Percentiles rank a stretch among this genome's conserved stretches.
These are phyloP conservation scores for Cryphonectria radicalis DNA, from an alignment of 2,329 filamentous ascomycete genomes.

Conservation along the genomic window DNA sequence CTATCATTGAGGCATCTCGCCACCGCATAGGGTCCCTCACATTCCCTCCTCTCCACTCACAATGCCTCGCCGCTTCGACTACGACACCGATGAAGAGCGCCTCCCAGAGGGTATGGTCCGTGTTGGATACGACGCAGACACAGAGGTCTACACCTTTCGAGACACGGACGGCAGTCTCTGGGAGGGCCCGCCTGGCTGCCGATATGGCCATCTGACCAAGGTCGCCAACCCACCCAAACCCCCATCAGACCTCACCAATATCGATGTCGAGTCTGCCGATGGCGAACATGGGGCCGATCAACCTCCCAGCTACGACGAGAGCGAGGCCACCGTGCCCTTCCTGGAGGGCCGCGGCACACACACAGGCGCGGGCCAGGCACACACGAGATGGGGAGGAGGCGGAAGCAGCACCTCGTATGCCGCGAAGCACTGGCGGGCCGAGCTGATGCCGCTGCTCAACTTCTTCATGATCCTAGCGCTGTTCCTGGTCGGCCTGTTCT, in stretches of 20 bases:
- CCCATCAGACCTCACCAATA: constrained; percentile 22
- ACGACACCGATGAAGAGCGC: constrained; percentile 46
- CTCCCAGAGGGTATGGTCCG: constrained; percentile 54
- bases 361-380: background rate
- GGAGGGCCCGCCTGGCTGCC: constrained; percentile 50
- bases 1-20: background rate
- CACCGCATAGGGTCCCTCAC: background rate
- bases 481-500: constrained; percentile 54
- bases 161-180: constrained; percentile 48
- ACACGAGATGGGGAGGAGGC: constrained; percentile 16
- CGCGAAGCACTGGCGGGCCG: constrained; percentile 53
- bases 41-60: background rate
- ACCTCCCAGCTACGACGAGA: constrained; percentile 28
- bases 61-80: constrained; percentile 31
- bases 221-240: constrained; percentile 39
- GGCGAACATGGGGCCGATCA: constrained; percentile 32
- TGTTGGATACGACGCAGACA: constrained; percentile 56
- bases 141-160: constrained; percentile 51
- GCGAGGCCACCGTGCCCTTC: constrained; percentile 29
- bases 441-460: constrained; percentile 60
- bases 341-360: constrained; percentile 2
- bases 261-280: constrained; percentile 25
- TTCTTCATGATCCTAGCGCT: constrained; percentile 59
- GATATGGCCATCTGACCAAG: constrained; percentile 50
- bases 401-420: background rate